A percentile compares a stretch with the other conserved stretches of the same genome.
These are phyloP conservation scores for Arachnopeziza araneosa DNA, from an alignment of 2,329 filamentous ascomycete species.

Conservation along the genomic window DNA sequence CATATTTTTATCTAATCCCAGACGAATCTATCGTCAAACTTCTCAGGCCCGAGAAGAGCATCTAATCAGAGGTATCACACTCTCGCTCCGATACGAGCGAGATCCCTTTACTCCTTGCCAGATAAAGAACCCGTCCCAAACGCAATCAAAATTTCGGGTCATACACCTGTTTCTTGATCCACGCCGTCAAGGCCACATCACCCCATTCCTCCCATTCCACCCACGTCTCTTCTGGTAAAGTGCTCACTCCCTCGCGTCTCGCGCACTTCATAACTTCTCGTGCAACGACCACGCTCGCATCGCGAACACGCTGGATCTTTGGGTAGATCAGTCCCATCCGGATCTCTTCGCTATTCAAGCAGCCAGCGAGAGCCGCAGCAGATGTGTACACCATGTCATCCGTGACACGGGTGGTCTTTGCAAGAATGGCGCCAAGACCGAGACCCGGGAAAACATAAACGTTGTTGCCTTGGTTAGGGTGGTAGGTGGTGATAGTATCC, in stretches of 20 bases:
- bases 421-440: conserved; percentile 85
- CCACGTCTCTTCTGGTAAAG: conserved; percentile 62
- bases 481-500: conserved; percentile 59
- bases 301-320: conserved; percentile 82
- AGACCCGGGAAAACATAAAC: conserved; percentile 96
- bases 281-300: conserved; percentile 80
- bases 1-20: not conserved
- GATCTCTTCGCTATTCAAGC: conserved; percentile 76
- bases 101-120: not conserved
- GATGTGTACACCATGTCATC: conserved; percentile 97
- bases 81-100: not conserved
- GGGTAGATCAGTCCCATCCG: conserved; percentile 69
- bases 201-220: conserved; percentile 69
- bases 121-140: not conserved
- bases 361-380: conserved; percentile 71
- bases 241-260: conserved; percentile 71
- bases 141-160: conserved; percentile 40
- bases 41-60: not conserved
- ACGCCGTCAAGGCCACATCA: conserved; percentile 54
- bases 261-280: conserved; percentile 91
- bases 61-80: not conserved
- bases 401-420: conserved; percentile 80
- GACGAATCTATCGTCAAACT: conserved; percentile 11
- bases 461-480: conserved; percentile 80
- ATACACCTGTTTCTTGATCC: conserved; percentile 56